These are phyloP conservation scores for Castanospermum australe DNA, from an alignment of 306 rosid species.

Conservation along the genomic window DNA sequence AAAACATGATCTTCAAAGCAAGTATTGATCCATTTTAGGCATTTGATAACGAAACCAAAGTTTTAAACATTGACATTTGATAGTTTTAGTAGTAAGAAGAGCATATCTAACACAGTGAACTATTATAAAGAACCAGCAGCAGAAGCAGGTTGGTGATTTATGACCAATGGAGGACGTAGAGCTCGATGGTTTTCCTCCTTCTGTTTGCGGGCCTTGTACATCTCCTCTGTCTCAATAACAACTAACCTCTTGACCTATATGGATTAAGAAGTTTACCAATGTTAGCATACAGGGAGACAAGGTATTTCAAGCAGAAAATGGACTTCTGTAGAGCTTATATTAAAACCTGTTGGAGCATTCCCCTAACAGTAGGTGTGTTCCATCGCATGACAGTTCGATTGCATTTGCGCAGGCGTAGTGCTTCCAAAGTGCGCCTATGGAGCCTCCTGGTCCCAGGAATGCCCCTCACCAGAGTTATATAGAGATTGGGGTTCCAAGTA, in stretches of 20 bases:
- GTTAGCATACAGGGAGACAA: conserved; percentile 1
- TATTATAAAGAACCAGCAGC: conserved; percentile 47
- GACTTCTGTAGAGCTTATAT: background rate
- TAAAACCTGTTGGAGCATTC: conserved; percentile 89
- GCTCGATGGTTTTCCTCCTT: conserved; percentile 61
- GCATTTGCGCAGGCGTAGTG: conserved; percentile 75
- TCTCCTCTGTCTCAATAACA: conserved; percentile 85
- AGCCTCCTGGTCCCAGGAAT: conserved; percentile 92
- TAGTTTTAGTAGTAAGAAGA: conserved; percentile 22
- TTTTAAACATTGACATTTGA: background rate
- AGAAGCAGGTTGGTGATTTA: conserved; percentile 62
- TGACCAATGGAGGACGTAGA: conserved; percentile 63
- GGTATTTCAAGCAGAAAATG: conserved; percentile 2
- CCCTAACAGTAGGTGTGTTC: conserved; percentile 91
- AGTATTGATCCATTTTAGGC: conserved; percentile 12
- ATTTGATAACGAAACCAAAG: background rate
- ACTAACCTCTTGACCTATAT: conserved; percentile 85
- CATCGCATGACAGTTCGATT: conserved; percentile 94
- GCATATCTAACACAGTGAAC: conserved; percentile 11
- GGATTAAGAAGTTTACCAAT: conserved; percentile 12
- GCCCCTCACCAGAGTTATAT: conserved; percentile 88
- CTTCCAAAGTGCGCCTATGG: conserved; percentile 89
- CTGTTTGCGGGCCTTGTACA: conserved; percentile 81
- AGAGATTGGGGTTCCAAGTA: conserved; percentile 82
- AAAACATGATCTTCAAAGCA: conserved; percentile 24